phyloP scores from a whole-genome alignment of 441 rosid genomes.

The Brassica hybrid region DNA sequence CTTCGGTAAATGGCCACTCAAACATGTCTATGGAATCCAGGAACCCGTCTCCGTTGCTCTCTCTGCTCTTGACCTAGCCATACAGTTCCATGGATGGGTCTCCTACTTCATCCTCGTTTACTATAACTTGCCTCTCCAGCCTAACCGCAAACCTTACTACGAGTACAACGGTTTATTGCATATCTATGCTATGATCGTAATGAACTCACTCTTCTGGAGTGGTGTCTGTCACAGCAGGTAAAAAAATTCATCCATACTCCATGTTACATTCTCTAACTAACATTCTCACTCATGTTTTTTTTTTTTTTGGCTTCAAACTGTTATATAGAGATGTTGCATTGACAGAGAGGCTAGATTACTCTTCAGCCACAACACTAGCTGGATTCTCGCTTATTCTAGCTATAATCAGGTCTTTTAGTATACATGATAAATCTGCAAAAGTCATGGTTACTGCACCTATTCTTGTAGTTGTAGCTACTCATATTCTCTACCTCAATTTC shows the following conservation, averaged over 20 bases:
- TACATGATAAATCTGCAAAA: constrained; percentile 63
- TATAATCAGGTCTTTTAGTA: constrained; percentile 54
- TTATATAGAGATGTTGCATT: constrained; percentile 58
- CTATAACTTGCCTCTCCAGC: constrained; percentile 62
- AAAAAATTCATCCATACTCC: constrained; percentile 34
- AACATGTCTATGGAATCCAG: constrained; percentile 67
- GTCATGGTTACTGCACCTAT: constrained; percentile 71
- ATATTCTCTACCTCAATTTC: constrained; percentile 65
- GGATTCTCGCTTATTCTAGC: constrained; percentile 58
- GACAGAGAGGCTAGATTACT: constrained; percentile 66
- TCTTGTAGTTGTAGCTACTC: constrained; percentile 62
- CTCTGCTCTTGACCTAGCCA: constrained; percentile 62
- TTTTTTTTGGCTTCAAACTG: constrained; percentile 10
- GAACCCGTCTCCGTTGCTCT: constrained; percentile 73
- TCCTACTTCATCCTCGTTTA: constrained; percentile 67
- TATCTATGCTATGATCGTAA: constrained; percentile 55
- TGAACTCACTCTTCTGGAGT: constrained; percentile 76
- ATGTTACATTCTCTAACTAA: not conserved
- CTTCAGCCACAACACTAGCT: constrained; percentile 59
- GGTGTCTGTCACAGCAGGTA: constrained; percentile 65
- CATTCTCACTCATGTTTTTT: not conserved
- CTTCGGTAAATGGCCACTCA: constrained; percentile 70
- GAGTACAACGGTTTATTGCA: constrained; percentile 66
- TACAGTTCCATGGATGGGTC: constrained; percentile 77
- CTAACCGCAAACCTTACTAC: constrained; percentile 58